Percentiles rank a stretch among this genome's conserved stretches.
phyloP scores from a whole-genome alignment of 768 basidiomycete genomes.

The Lanmaoa rubissima region DNA sequence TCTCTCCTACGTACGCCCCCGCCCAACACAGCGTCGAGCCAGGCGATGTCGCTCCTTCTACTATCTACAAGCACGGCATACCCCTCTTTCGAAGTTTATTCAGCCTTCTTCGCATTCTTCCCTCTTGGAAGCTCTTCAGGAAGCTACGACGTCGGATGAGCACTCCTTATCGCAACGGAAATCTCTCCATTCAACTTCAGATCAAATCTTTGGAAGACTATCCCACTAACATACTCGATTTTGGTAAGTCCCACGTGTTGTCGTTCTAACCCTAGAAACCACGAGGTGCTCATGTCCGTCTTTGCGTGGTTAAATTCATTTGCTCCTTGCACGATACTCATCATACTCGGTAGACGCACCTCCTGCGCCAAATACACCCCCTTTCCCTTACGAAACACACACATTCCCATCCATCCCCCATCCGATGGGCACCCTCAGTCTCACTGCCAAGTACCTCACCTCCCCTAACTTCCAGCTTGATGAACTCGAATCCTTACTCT shows the following conservation, averaged over 20 bases:
- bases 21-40: slow-evolving; percentile 24
- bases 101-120: slow-evolving; percentile 68
- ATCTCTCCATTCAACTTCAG: slow-evolving; percentile 48
- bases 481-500: slow-evolving; percentile 73
- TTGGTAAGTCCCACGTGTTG: slow-evolving; percentile 36
- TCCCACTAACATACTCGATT: slow-evolving; percentile 31
- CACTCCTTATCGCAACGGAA: slow-evolving; percentile 38
- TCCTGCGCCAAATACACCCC: slow-evolving; percentile 38
- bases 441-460: slow-evolving; percentile 64
- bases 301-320: slow-evolving; percentile 9
- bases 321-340: slow-evolving; percentile 6
- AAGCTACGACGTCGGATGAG: slow-evolving; percentile 48
- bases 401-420: slow-evolving; percentile 67
- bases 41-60: slow-evolving; percentile 61
- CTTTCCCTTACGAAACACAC: slow-evolving; percentile 52
- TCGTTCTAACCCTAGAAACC: slow-evolving; percentile 25
- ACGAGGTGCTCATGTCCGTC: slow-evolving; percentile 34
- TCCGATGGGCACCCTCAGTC: slow-evolving; percentile 60
- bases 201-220: slow-evolving; percentile 38
- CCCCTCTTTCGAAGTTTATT: slow-evolving; percentile 74
- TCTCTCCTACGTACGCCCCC: slow-evolving; percentile 30
- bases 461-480: slow-evolving; percentile 71
- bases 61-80: slow-evolving; percentile 84
- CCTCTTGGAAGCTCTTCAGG: slow-evolving; percentile 72
- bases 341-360: slow-evolving; percentile 34